Evolutionary conservation across 176 grass and related monocot species (phyloP), one percentile per base, ranked within the genome.

Genomic region (Raddia distichophylla): DNA sequence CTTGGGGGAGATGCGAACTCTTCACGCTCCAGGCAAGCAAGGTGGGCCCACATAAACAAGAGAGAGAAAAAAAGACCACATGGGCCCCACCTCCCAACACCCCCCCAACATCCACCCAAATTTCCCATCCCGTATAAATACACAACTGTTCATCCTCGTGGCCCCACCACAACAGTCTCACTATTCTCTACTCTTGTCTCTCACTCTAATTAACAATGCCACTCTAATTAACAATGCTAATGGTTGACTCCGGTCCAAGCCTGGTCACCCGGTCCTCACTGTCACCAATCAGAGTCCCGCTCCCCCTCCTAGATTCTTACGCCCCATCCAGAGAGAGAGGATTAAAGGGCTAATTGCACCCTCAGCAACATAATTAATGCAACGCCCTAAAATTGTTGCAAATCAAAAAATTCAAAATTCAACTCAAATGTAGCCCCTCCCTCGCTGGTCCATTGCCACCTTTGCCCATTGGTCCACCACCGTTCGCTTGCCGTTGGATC

Each of bases 301-400:
- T 44, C 74, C 32, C 17, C 10, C 67, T 73, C 69, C 68, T 80
- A 66, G 49, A 80, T 73, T 64, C 68, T 37, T 43, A 59, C 37
- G 8, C 51, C 72, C 8, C 15, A 20, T 54, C 12, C 63, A 7
- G 7, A 37, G 3, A 22, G 10, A 73, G 6, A 27, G 22, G 10
- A 22, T 47, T 18, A 1, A 1, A 61, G 1, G 27, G 15, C 4
- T 32, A 61, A 32, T 64, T 7, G 33, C 33, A 65, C 33, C 13
- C 7, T 19, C 33, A 16, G 13, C 62, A 61, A 5, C 20, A 13
- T 61, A 54, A 50, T 22, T 18, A 46, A 6, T 27, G 27, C 27
- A 27, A 27, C 27, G 27, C 27, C 1, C 27, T 27, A 27, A 27
- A 27, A 27, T 27, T 27, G 27, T 27, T 27, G 27, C 27, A 27